phyloP scores from a whole-genome alignment of 495 filamentous ascomycete species.

The Aspergillus biplanus region DNA sequence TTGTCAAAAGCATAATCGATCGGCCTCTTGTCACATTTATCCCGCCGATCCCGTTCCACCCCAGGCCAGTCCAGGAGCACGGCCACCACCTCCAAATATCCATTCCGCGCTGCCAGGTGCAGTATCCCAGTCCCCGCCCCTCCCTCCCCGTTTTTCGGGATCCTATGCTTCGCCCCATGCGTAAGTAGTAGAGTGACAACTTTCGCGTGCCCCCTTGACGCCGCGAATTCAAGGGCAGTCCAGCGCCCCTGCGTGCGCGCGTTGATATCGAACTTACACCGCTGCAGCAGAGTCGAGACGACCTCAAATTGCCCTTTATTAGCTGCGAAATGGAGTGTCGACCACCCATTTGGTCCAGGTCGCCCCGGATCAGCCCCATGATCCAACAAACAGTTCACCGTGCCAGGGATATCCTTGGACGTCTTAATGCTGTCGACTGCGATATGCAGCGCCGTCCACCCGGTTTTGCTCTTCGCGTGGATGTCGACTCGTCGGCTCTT shows the following conservation, averaged over 20 bases:
- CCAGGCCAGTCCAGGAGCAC: constrained; percentile 1
- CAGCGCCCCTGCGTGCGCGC: neutral
- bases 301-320: neutral
- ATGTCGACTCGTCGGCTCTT: neutral
- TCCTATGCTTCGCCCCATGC: neutral
- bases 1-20: neutral
- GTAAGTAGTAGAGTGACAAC: neutral
- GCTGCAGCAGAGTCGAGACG: neutral
- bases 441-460: constrained; percentile 2
- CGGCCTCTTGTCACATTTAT: neutral
- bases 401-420: neutral
- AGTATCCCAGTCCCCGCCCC: too few species aligned
- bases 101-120: neutral
- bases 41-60: neutral
- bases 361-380: neutral
- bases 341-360: neutral
- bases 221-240: neutral
- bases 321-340: neutral
- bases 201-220: neutral
- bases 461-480: neutral
- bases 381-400: neutral
- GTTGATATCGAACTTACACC: neutral
- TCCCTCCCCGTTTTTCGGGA: neutral
- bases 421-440: neutral
- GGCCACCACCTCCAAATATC: neutral